A percentile compares a stretch with the other conserved stretches of the same genome.
phyloP scores from a whole-genome alignment of 495 filamentous ascomycete genomes.

The Daldinia bambusicola region DNA sequence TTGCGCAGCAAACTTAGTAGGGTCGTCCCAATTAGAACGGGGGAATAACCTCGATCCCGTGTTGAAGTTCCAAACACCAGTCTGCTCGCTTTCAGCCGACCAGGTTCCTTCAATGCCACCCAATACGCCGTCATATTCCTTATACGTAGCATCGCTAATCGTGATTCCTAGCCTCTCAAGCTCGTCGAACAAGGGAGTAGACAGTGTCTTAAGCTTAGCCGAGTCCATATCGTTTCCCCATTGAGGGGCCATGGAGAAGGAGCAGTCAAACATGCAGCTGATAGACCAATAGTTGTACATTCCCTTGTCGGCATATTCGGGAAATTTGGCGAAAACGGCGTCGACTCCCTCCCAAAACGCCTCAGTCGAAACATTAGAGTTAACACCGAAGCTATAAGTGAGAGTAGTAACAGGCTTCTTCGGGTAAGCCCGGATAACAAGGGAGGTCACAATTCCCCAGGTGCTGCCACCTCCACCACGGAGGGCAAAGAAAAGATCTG shows the following conservation, averaged over 20 bases:
- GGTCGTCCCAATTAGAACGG: constrained; percentile 51
- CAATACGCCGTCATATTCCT: constrained; percentile 30
- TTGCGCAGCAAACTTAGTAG: constrained; percentile 47
- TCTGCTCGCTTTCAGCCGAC: constrained; percentile 30
- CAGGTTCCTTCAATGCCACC: constrained; percentile 34
- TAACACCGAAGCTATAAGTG: constrained; percentile 42
- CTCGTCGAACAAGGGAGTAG: constrained; percentile 53
- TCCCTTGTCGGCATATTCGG: constrained; percentile 56
- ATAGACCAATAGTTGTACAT: constrained; percentile 62
- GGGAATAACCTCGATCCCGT: constrained; percentile 54
- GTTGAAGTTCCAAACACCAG: constrained; percentile 39
- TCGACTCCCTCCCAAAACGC: constrained; percentile 63
- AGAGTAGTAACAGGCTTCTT: constrained; percentile 55
- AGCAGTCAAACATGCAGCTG: constrained; percentile 25
- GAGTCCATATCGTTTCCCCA: constrained; percentile 45
- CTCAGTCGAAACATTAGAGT: constrained; percentile 50
- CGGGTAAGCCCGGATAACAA: constrained; percentile 59
- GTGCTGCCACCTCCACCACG: constrained; percentile 63
- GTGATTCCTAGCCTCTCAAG: constrained; percentile 50
- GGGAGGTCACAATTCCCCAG: constrained; percentile 64
- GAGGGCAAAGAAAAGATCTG: constrained; percentile 64
- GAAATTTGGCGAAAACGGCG: constrained; percentile 57
- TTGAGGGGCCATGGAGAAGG: constrained; percentile 48
- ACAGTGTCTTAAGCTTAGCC: constrained; percentile 43
- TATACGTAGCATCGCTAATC: constrained; percentile 41